These are phyloP conservation scores for Alternaria rosae DNA, from an alignment of 2,329 filamentous ascomycete species.

Conservation along the genomic window DNA sequence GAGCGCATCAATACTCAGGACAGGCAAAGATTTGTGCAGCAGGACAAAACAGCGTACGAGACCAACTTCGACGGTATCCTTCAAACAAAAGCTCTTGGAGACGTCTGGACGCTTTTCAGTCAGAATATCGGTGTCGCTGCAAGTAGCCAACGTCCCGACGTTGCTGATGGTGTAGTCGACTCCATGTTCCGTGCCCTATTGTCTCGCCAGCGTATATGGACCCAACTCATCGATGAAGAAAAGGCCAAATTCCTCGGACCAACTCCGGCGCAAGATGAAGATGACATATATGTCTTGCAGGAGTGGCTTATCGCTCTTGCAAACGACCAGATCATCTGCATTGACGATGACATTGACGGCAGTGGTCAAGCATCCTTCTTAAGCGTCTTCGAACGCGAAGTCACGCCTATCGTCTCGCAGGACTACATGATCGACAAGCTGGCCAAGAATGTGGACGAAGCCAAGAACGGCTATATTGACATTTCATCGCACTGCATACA, in stretches of 20 bases:
- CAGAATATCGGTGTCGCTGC: conserved; percentile 89
- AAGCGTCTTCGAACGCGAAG: conserved; percentile 82
- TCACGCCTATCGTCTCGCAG: conserved; percentile 80
- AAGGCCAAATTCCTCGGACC: conserved; percentile 70
- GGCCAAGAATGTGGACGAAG: conserved; percentile 72
- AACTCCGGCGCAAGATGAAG: conserved; percentile 67
- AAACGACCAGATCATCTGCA: conserved; percentile 98
- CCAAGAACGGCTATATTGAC: conserved; percentile 94
- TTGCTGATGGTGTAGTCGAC: conserved; percentile 93
- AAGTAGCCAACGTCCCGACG: conserved; percentile 84
- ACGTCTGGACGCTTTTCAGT: conserved; percentile 96
- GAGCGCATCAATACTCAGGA: conserved; percentile 88
- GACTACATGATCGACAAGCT: conserved; percentile 75
- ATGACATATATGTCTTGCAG: conserved; percentile 75
- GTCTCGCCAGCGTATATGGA: conserved; percentile 82
- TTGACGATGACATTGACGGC: conserved; percentile 74
- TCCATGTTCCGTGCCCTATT: conserved; percentile 92
- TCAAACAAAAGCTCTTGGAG: conserved; percentile 87
- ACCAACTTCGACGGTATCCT: conserved; percentile 81
- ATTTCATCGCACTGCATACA: conserved; percentile 91
- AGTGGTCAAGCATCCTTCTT: conserved; percentile 79
- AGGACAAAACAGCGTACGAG: conserved; percentile 82
- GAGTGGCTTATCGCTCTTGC: conserved; percentile 97
- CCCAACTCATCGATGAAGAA: conserved; percentile 87
- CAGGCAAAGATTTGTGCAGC: conserved; percentile 78